These are phyloP conservation scores for Capronia epimyces DNA, from an alignment of 2,329 filamentous ascomycete species.

Conservation along the genomic window DNA sequence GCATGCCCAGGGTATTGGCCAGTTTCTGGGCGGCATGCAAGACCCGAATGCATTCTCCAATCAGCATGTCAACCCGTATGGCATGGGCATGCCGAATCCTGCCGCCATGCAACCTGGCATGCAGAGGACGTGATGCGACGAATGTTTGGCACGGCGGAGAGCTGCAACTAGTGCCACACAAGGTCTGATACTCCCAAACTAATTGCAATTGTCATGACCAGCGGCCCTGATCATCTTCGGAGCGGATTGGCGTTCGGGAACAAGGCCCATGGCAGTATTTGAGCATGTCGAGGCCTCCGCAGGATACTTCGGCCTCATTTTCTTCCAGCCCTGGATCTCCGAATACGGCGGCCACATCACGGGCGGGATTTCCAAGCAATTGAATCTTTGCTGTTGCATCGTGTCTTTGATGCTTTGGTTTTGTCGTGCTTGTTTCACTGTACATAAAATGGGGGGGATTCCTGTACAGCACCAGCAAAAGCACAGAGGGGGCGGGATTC, in stretches of 20 bases:
- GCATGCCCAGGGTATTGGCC: constrained; percentile 63
- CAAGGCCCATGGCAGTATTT: not conserved
- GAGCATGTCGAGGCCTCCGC: not conserved
- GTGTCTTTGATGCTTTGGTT: constrained; percentile 1
- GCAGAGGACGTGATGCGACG: constrained; percentile 23
- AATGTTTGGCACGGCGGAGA: not conserved
- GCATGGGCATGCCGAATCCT: constrained; percentile 39
- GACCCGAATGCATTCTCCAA: constrained; percentile 32
- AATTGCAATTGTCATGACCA: constrained; percentile 14
- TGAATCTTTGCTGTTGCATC: not conserved
- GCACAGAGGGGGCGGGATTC: constrained; percentile 4
- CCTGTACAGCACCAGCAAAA: constrained; percentile 25
- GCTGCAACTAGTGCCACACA: not conserved
- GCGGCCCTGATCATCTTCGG: constrained; percentile 4
- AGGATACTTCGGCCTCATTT: not conserved
- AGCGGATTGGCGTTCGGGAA: not conserved
- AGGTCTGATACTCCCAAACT: not conserved
- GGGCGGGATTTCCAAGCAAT: constrained; percentile 5
- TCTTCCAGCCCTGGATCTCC: not conserved
- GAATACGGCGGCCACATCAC: constrained; percentile 15
- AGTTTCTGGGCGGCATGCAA: constrained; percentile 42
- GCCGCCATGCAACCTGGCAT: constrained; percentile 28
- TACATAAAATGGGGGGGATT: constrained; percentile 22
- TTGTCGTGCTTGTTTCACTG: constrained; percentile 12
- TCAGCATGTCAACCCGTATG: constrained; percentile 40